Percentiles rank a stretch among this genome's conserved stretches.
phyloP scores from a whole-genome alignment of 2,329 filamentous ascomycete genomes.

The Dactylellina sp. region DNA sequence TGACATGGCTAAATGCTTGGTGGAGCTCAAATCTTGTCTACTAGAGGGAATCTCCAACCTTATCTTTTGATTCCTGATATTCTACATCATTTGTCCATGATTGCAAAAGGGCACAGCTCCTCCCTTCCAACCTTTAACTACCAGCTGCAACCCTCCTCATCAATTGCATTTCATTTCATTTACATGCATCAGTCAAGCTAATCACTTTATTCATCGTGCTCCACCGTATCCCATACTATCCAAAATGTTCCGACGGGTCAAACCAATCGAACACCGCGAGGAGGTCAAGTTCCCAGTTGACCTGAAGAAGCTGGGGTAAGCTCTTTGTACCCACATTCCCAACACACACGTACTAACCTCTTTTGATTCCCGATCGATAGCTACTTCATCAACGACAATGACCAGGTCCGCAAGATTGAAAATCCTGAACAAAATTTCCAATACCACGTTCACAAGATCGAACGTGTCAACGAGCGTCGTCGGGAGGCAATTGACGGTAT shows the following conservation, averaged over 20 bases:
- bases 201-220: not conserved
- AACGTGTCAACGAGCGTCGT: slow-evolving; percentile 81
- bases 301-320: slow-evolving; percentile 78
- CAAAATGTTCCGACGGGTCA: slow-evolving; percentile 78
- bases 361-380: slow-evolving; percentile 66
- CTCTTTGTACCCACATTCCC: slow-evolving; percentile 22
- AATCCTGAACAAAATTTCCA: slow-evolving; percentile 78
- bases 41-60: slow-evolving; percentile 11
- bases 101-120: not conserved
- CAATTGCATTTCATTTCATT: not conserved
- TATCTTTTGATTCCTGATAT: slow-evolving; percentile 4
- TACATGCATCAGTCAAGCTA: not conserved
- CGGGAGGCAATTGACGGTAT: slow-evolving; percentile 79
- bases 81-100: not conserved
- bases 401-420: slow-evolving; percentile 78
- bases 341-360: not conserved
- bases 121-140: slow-evolving; percentile 12
- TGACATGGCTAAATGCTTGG: not conserved
- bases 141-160: not conserved
- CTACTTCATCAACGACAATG: slow-evolving; percentile 80
- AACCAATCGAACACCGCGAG: slow-evolving; percentile 74
- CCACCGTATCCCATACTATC: not conserved
- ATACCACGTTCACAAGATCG: slow-evolving; percentile 74
- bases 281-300: slow-evolving; percentile 76
- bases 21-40: too few relatives aligned